phyloP scores from a whole-genome alignment of 805 yeast species.

The Wickerhamomyces ciferrii region DNA sequence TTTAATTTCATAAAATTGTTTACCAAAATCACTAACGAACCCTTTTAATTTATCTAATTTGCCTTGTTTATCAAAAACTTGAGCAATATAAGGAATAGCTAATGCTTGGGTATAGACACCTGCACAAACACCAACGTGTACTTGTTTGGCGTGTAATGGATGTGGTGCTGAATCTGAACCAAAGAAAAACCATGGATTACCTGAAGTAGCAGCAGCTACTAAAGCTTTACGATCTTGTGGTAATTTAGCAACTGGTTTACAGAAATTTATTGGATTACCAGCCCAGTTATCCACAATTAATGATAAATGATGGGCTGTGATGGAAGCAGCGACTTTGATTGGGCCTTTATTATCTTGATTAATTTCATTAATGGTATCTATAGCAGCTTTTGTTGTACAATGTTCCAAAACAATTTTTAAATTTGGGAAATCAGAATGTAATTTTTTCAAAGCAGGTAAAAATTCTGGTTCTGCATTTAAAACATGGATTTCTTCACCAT shows the following conservation, averaged over 20 bases:
- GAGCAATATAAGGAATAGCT: constrained; percentile 80
- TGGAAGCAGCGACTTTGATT: constrained; percentile 78
- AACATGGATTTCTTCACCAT: constrained; percentile 71
- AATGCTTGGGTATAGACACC: constrained; percentile 92
- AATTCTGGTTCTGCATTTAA: constrained; percentile 92
- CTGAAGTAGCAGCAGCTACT: constrained; percentile 84
- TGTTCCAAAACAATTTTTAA: constrained; percentile 88
- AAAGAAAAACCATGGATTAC: constrained; percentile 88
- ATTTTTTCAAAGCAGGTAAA: constrained; percentile 77
- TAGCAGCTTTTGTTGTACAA: constrained; percentile 88
- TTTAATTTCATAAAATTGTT: constrained; percentile 59
- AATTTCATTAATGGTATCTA: constrained; percentile 67
- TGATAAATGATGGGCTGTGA: constrained; percentile 92
- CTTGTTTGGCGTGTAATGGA: constrained; percentile 73
- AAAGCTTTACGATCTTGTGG: constrained; percentile 81
- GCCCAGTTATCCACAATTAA: constrained; percentile 95
- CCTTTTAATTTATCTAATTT: constrained; percentile 61
- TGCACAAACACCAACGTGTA: constrained; percentile 87
- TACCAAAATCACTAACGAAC: constrained; percentile 76
- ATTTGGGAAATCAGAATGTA: constrained; percentile 80
- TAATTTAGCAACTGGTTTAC: constrained; percentile 96
- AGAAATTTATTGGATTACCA: constrained; percentile 89
- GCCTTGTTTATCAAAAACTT: constrained; percentile 66
- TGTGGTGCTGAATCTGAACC: constrained; percentile 99
- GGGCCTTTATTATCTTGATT: constrained; percentile 38